A percentile compares a stretch with the other conserved stretches of the same genome.
Conservation (phyloP, 495 filamentous ascomycete species). For the Penicillium steckii region DNA sequence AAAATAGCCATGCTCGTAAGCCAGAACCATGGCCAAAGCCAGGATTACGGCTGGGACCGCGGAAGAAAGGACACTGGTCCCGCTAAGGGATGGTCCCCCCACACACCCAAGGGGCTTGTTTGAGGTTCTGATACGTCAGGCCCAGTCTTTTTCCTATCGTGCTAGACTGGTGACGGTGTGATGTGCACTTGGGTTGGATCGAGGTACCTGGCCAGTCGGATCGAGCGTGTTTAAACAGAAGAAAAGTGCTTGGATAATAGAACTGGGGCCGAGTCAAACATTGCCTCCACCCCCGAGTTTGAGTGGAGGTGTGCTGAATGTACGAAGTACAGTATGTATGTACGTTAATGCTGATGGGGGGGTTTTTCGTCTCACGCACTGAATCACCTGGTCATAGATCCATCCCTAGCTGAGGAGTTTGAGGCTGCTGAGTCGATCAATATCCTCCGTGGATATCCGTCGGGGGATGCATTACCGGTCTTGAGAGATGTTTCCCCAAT, state of each 20-base stretch:
- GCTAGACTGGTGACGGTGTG: constrained; percentile 16
- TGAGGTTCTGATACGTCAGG: constrained; percentile 21
- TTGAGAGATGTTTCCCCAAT: constrained; percentile 20
- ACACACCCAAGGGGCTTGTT: constrained; percentile 1
- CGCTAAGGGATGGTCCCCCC: constrained; percentile 5
- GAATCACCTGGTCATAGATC: not conserved
- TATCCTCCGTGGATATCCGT: constrained; percentile 12
- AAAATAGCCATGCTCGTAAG: not conserved
- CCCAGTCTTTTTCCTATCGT: constrained; percentile 5
- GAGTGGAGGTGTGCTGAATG: not conserved
- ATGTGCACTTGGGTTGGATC: constrained; percentile 23
- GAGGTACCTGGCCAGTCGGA: constrained; percentile 20
- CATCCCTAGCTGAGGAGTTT: not conserved
- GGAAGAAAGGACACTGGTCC: constrained; percentile 16
- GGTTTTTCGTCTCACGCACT: not conserved
- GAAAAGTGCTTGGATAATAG: constrained; percentile 6
- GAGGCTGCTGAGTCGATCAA: not conserved
- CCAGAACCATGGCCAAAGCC: not conserved
- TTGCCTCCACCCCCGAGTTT: constrained; percentile 2
- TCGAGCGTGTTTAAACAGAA: constrained; percentile 10
- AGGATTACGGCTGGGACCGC: constrained; percentile 3
- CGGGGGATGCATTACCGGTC: constrained; percentile 8
- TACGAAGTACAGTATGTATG: not conserved
- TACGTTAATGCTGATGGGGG: not conserved
- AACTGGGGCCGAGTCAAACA: constrained; percentile 5